Conservation (phyloP, 352 stramenopile genomes). For the Pythium phragmiticola region DNA sequence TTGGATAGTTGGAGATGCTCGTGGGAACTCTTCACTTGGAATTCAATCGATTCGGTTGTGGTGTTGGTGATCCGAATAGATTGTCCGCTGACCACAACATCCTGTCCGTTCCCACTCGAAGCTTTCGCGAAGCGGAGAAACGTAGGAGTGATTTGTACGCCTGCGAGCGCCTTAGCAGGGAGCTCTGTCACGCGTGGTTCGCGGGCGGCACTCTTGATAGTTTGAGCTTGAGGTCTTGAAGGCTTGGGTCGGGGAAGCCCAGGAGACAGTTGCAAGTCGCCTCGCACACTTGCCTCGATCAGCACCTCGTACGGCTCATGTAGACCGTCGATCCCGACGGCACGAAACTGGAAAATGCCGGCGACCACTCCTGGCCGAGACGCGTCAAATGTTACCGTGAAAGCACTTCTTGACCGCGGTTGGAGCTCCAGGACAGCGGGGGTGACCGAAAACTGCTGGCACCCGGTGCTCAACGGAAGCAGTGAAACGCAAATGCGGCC, state of each 20-base stretch:
- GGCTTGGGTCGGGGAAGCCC: conserved; percentile 1
- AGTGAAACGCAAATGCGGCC: conserved; percentile 75
- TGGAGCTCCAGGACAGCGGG: conserved; percentile 74
- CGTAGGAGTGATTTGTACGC: conserved; percentile 55
- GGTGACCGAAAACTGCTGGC: conserved; percentile 78
- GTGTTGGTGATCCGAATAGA: conserved; percentile 58
- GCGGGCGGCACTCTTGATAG: conserved; percentile 2
- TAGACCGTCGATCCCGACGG: conserved; percentile 58
- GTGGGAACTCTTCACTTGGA: conserved; percentile 49
- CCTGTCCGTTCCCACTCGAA: background rate
- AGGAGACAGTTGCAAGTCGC: conserved; percentile 28
- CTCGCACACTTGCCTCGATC: conserved; percentile 77
- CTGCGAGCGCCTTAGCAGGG: conserved; percentile 31
- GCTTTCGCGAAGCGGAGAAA: conserved; percentile 51
- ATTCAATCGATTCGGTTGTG: conserved; percentile 42
- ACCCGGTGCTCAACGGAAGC: conserved; percentile 78
- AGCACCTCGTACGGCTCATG: conserved; percentile 79
- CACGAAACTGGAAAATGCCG: conserved; percentile 86
- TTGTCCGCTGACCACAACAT: background rate
- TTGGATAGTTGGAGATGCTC: conserved; percentile 61
- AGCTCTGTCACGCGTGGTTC: conserved; percentile 43
- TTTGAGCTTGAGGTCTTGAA: background rate
- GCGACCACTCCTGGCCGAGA: conserved; percentile 56
- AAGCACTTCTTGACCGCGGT: conserved; percentile 57
- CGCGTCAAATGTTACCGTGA: conserved; percentile 68